Evolutionary conservation across 306 rosid species (phyloP).

Genomic region (Hippophae gyantsensis): DNA sequence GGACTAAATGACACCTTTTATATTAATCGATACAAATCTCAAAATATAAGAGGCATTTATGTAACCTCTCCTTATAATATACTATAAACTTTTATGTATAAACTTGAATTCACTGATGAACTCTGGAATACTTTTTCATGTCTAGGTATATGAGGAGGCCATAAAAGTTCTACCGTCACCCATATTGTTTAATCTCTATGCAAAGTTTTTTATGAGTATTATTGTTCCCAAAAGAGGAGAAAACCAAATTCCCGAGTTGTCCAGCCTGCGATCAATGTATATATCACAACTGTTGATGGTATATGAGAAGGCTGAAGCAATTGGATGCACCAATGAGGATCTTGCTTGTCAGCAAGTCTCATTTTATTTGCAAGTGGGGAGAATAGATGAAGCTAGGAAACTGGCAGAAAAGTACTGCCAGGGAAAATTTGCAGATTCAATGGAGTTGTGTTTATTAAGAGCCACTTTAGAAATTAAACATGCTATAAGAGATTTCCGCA

Average conservation of each 20-base stretch:
- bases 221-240: slow-evolving; percentile 33
- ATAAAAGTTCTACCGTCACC: slow-evolving; percentile 46
- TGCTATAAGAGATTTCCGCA: slow-evolving; percentile 28
- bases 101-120: slow-evolving; percentile 12
- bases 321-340: slow-evolving; percentile 51
- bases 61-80: no score
- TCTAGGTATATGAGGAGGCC: slow-evolving; percentile 83
- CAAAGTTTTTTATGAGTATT: slow-evolving; percentile 42
- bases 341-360: slow-evolving; percentile 57
- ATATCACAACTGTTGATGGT: slow-evolving; percentile 38
- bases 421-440: slow-evolving; percentile 49
- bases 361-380: slow-evolving; percentile 53
- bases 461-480: slow-evolving; percentile 47
- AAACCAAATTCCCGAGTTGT: slow-evolving; percentile 16
- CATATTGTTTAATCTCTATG: slow-evolving; percentile 41
- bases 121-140: slow-evolving; percentile 13
- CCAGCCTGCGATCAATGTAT: slow-evolving; percentile 21
- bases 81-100: neutral
- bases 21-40: no score
- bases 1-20: no score
- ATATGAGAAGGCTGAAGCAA: slow-evolving; percentile 66
- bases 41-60: no score
- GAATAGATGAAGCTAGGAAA: slow-evolving; percentile 51
- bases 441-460: slow-evolving; percentile 46
- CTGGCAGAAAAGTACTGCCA: slow-evolving; percentile 53